Conservation (phyloP, 495 filamentous ascomycete genomes). For the Platismatia glauca region DNA sequence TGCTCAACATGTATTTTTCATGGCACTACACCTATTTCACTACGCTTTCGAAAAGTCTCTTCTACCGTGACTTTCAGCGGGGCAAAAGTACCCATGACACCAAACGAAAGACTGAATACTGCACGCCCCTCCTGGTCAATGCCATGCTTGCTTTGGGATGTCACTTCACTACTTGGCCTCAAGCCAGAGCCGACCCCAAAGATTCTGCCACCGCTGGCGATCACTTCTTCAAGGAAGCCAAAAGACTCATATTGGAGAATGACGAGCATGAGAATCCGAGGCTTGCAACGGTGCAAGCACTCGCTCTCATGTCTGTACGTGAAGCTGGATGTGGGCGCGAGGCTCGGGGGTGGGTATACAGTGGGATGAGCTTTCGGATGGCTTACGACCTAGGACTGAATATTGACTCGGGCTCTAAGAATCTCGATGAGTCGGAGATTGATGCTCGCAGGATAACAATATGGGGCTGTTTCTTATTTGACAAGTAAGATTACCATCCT, state of each 20-base stretch:
- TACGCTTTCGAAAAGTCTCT: constrained; percentile 79
- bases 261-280: constrained; percentile 88
- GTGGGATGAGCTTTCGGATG: constrained; percentile 98
- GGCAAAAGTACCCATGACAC: constrained; percentile 46
- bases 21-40: constrained; percentile 99
- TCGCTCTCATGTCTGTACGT: constrained; percentile 91
- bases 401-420: constrained; percentile 59
- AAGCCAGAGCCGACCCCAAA: constrained; percentile 56
- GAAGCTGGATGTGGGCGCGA: constrained; percentile 94
- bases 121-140: constrained; percentile 84
- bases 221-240: constrained; percentile 94
- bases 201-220: constrained; percentile 85
- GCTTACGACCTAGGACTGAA: constrained; percentile 89
- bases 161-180: constrained; percentile 76
- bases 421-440: constrained; percentile 69
- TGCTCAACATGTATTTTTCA: constrained; percentile 94
- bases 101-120: constrained; percentile 55
- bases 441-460: constrained; percentile 89
- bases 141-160: constrained; percentile 94
- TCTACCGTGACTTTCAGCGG: constrained; percentile 74
- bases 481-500: constrained; percentile 52
- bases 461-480: constrained; percentile 97
- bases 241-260: constrained; percentile 77
- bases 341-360: constrained; percentile 95
- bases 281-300: constrained; percentile 87